These are phyloP conservation scores for Pleurotus cornucopiae DNA, from an alignment of 768 basidiomycete species.

Conservation along the genomic window DNA sequence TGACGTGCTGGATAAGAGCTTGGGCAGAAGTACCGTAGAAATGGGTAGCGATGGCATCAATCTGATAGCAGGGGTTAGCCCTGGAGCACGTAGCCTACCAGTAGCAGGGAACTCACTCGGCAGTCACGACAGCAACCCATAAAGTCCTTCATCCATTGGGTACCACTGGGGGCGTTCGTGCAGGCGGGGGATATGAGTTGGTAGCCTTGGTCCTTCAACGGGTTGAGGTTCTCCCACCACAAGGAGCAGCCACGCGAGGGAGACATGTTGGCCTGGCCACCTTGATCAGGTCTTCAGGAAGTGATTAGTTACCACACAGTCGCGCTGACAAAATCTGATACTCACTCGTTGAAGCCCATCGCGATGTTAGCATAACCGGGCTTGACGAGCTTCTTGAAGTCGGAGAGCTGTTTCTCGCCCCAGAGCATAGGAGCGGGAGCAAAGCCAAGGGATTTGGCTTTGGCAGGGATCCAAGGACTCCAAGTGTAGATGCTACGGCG, in stretches of 20 bases:
- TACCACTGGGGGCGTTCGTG: conserved; percentile 56
- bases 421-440: conserved; percentile 66
- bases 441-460: conserved; percentile 40
- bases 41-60: conserved; percentile 60
- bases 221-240: conserved; percentile 61
- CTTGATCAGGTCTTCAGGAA: conserved; percentile 59
- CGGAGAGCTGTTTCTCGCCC: conserved; percentile 47
- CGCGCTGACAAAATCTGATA: conserved; percentile 1
- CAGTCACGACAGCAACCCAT: conserved; percentile 17
- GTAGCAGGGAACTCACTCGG: conserved; percentile 32
- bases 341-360: conserved; percentile 76
- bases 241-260: conserved; percentile 44
- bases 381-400: conserved; percentile 44
- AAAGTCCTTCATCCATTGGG: conserved; percentile 64
- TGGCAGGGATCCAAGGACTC: conserved; percentile 47
- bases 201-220: conserved; percentile 54
- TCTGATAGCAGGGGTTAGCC: conserved; percentile 25
- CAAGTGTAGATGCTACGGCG: conserved; percentile 59
- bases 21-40: conserved; percentile 54
- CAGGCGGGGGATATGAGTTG: conserved; percentile 60
- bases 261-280: conserved; percentile 55
- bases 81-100: no score
- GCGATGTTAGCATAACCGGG: conserved; percentile 46
- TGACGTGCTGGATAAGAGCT: conserved; percentile 50
- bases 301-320: background rate